A percentile compares a stretch with the other conserved stretches of the same genome.
Conservation (phyloP, 1,284 basidiomycete genomes). For the Vanrija humicola region DNA sequence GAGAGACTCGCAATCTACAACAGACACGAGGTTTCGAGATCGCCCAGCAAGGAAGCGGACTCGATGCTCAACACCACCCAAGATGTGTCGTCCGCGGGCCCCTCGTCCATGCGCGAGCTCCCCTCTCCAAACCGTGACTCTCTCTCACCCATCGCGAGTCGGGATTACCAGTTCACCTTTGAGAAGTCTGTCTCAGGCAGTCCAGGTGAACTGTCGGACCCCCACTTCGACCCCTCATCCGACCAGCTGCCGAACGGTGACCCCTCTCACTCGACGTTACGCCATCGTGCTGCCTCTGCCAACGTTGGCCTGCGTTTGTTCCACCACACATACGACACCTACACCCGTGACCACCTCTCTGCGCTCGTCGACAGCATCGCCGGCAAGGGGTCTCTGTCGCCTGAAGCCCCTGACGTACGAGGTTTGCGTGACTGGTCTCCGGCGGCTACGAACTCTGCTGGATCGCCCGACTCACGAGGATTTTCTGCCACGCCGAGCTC, state of each 20-base stretch:
- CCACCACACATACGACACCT: constrained; percentile 83
- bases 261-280: constrained; percentile 31
- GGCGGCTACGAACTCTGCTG: constrained; percentile 2
- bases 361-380: constrained; percentile 86
- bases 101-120: background rate
- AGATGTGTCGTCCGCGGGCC: too few species aligned
- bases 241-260: constrained; percentile 24
- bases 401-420: constrained; percentile 44
- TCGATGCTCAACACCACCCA: constrained; percentile 2
- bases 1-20: too few species aligned
- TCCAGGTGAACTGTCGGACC: background rate
- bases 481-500: constrained; percentile 5
- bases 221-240: constrained; percentile 9
- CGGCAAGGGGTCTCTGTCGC: constrained; percentile 60
- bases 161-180: constrained; percentile 70
- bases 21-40: too few species aligned
- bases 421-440: constrained; percentile 26
- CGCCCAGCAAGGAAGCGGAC: background rate
- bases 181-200: constrained; percentile 3
- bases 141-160: constrained; percentile 35
- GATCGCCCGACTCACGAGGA: background rate
- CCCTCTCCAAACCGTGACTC: constrained; percentile 4
- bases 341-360: constrained; percentile 83
- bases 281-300: constrained; percentile 47
- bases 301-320: constrained; percentile 78